These are phyloP conservation scores for Coemansia sp. DNA, from an alignment of 192 early-diverging fungal genomes.

Conservation along the genomic window DNA sequence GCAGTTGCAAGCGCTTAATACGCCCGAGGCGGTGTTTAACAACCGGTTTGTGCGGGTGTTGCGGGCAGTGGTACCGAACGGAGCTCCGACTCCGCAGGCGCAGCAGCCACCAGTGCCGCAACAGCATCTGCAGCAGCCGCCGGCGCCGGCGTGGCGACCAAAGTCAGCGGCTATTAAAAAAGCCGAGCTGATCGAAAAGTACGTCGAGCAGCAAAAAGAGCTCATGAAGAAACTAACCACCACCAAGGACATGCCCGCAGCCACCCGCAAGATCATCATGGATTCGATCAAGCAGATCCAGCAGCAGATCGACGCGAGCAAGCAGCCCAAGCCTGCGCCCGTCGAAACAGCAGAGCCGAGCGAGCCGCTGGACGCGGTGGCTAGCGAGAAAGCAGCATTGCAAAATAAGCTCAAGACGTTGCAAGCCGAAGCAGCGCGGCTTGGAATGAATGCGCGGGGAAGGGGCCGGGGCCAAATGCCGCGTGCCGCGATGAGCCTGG, in stretches of 20 bases:
- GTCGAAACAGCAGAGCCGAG: not conserved
- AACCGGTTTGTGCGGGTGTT: conserved; percentile 45
- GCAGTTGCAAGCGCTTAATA: conserved; percentile 29
- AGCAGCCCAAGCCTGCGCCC: conserved; percentile 8
- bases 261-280: conserved; percentile 54
- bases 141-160: conserved; percentile 29
- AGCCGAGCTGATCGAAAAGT: conserved; percentile 49
- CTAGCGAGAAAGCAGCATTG: conserved; percentile 29
- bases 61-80: conserved; percentile 10
- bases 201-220: conserved; percentile 51
- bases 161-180: conserved; percentile 48
- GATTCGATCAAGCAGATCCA: conserved; percentile 51
- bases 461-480: conserved; percentile 9
- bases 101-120: not conserved
- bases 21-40: conserved; percentile 46
- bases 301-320: conserved; percentile 36
- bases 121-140: not conserved
- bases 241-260: conserved; percentile 38
- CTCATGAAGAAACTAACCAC: conserved; percentile 44
- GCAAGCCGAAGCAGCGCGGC: conserved; percentile 26
- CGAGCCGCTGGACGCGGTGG: conserved; percentile 5
- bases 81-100: not conserved
- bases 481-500: conserved; percentile 39
- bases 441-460: conserved; percentile 14
- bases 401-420: conserved; percentile 35